Evolutionary conservation across 2,329 filamentous ascomycete genomes (phyloP), one percentile per base, ranked within the genome.

Genomic region (Penicillium sp.): DNA sequence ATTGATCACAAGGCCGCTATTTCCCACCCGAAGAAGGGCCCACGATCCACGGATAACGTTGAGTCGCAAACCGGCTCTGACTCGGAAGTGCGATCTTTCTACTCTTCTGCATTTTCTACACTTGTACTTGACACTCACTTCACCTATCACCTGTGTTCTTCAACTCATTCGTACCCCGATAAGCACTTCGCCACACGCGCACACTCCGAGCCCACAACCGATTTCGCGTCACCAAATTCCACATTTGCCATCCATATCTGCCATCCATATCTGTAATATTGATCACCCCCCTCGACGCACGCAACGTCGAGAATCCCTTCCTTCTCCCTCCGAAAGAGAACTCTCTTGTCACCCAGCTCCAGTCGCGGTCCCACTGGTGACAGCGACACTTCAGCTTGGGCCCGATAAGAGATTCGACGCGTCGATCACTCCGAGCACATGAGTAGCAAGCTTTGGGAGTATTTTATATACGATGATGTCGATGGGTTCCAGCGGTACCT

Each of bases 381-480:
- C 87, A 90, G 90, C 90, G 88, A 95, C 91, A 90, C 87, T 88
- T 83, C 72, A 75, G 74, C 78, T 81, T 78, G 77, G 81, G 84
- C 79, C 77, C 75, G 75, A 73, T 70, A 74, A 77, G 78, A 72
- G 66, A 63, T 72, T 71, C 67, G 64, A 65, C 63, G 61, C 60
- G 44, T 50, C 61, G 50, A 70, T 50, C 65, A 67, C 55, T 67
- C 64, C 65, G 75, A 72, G 78, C 86, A 85, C 86, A 94, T 97
- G 93, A 97, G 90, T 88, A 88, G 92, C 81, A 85, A 89, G 84
- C 86, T 99, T 75, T 97, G 93, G 93, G 92, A 92, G 83, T 90
- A 85, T 75, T 97, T 93, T 75, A 88, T 95, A 81, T 89, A 97
- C 86, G 90, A 97, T 83, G 92, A 99, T 86, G 89, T 96, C 86